Base-by-base conservation (phyloP, 202 grass and related monocot species). In the Cymbopogon flexuosus region DNA sequence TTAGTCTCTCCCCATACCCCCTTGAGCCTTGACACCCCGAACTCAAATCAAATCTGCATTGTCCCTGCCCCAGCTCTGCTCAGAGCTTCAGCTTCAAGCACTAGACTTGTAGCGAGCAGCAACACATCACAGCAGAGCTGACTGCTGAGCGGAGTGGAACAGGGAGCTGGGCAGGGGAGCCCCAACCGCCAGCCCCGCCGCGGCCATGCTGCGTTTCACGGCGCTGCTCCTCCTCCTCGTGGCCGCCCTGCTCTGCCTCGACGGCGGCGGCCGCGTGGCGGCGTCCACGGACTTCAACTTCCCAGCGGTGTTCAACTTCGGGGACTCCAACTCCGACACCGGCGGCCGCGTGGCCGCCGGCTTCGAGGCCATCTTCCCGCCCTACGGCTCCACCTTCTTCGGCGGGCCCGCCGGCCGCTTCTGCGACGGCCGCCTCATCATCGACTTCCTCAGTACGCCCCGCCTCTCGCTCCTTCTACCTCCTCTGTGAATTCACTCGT, bases 281-380 rank as follows among this genome's bases (percentile, higher is more conserved):
- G 87, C 87, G 51, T 89, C 88, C 34, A 84, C 87, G 10, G 89
- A 87, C 60, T 95, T 98, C 66, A 43, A 84, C 75, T 91, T 83
- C 73, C 92, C 92, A 1, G 92, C 96, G 29, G 88, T 91, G 58
- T 98, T 98, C 90, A 98, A 98, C 83, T 98, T 98, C 80, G 96
- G 96, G 8, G 96, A 98, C 78, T 98, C 96, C 72, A 98, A 98
- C 80, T 95, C 96, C 70, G 96, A 98, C 84, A 98, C 96, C 10
- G 96, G 92, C 31, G 92, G 82, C 7, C 92, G 90, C 80, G 77
- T 95, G 8, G 92, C 96, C 35, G 81, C 88, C 29, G 96, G 92
- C 22, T 82, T 98, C 66, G 90, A 90, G 84, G 81, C 84, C 88
- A 92, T 98, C 76, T 37, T 70, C 40, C 92, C 90, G 31, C 96